Evolutionary conservation across 2,329 filamentous ascomycete species (phyloP).

Genomic region (Fusarium sp.): DNA sequence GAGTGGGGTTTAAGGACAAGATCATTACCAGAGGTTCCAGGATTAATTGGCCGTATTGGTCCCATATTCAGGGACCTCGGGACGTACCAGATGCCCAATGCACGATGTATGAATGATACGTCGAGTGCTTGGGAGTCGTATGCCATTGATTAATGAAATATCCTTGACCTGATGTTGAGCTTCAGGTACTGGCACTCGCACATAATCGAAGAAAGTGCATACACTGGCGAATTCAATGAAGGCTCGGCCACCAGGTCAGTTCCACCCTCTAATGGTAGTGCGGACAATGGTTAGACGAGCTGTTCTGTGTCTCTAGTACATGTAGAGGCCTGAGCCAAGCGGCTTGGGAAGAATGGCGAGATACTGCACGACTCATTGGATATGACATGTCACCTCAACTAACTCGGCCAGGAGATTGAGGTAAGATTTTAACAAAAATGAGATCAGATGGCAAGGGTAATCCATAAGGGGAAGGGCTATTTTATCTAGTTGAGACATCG

Average conservation of each 20-base stretch:
- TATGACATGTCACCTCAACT: slow-evolving; percentile 32
- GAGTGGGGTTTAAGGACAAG: not conserved
- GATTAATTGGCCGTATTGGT: too few relatives aligned
- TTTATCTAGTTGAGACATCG: slow-evolving; percentile 4
- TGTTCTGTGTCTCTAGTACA: not conserved
- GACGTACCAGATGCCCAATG: too few relatives aligned
- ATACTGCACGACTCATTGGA: not conserved
- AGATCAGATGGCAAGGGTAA: not conserved
- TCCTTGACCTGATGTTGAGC: too few relatives aligned
- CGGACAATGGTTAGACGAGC: not conserved
- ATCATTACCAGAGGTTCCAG: not conserved
- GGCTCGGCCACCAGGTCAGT: too few relatives aligned
- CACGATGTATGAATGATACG: too few relatives aligned
- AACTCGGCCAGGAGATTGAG: slow-evolving; percentile 4
- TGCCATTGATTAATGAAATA: too few relatives aligned
- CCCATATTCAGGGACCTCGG: too few relatives aligned
- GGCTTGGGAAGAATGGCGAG: slow-evolving; percentile 3
- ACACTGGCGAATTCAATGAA: too few relatives aligned
- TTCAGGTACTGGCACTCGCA: too few relatives aligned
- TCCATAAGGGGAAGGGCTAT: not conserved
- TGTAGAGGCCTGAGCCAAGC: not conserved
- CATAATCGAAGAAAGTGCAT: too few relatives aligned
- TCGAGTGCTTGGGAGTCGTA: too few relatives aligned
- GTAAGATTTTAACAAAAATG: not conserved
- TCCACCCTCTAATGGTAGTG: too few relatives aligned